Conservation (phyloP, 371 early-diverging fungal species). For the Rhizopus sp. region DNA sequence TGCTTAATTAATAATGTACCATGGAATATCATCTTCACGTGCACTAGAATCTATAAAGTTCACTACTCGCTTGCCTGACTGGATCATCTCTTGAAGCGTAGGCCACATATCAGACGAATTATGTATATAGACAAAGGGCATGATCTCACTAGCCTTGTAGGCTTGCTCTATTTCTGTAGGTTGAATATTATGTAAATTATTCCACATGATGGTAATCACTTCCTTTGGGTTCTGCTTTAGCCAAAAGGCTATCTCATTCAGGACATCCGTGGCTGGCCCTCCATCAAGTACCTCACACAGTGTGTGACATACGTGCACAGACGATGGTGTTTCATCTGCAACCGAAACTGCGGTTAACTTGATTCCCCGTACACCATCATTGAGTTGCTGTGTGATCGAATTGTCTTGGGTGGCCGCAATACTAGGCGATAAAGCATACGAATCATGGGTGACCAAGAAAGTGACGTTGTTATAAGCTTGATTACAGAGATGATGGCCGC, state of each 20-base stretch:
- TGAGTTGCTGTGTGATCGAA: constrained; percentile 59
- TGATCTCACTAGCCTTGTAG: constrained; percentile 55
- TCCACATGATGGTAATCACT: constrained; percentile 73
- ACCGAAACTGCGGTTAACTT: constrained; percentile 70
- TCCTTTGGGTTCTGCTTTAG: constrained; percentile 63
- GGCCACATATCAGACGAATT: constrained; percentile 56
- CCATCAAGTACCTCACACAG: constrained; percentile 62
- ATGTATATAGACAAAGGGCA: constrained; percentile 50
- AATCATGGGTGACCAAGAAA: constrained; percentile 70
- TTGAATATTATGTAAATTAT: constrained; percentile 60
- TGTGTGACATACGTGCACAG: constrained; percentile 68
- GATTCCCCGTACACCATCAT: constrained; percentile 72
- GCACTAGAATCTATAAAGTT: constrained; percentile 62
- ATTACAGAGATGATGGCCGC: constrained; percentile 61
- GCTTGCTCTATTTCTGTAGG: constrained; percentile 39
- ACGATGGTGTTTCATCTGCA: constrained; percentile 30
- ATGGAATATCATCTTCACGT: constrained; percentile 53
- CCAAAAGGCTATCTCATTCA: constrained; percentile 55
- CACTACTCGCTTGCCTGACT: constrained; percentile 60
- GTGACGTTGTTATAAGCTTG: constrained; percentile 58
- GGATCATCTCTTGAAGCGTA: constrained; percentile 66
- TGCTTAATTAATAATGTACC: constrained; percentile 34
- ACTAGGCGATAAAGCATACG: constrained; percentile 58
- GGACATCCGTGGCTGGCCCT: constrained; percentile 50
- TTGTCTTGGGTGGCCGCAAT: constrained; percentile 66